A percentile compares a stretch with the other conserved stretches of the same genome.
Evolutionary conservation across 1,284 basidiomycete species (phyloP).

Genomic region (Agroathelia rolfsii): DNA sequence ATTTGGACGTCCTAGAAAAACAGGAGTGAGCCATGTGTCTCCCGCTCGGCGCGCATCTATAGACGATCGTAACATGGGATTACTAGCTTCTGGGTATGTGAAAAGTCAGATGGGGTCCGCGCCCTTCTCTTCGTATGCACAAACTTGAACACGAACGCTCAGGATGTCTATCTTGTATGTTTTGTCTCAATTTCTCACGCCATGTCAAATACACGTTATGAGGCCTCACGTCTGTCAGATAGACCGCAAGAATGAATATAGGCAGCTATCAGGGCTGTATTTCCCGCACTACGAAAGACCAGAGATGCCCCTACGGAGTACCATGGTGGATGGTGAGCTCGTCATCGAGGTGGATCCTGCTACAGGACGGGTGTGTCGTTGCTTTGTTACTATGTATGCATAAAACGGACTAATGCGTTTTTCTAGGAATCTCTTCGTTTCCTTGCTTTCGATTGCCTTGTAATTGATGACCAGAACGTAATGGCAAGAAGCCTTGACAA

Average conservation of each 20-base stretch:
- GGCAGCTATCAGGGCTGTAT: constrained; percentile 62
- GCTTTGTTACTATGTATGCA: constrained; percentile 5
- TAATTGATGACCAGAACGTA: constrained; percentile 79
- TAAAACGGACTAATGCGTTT: too few species aligned
- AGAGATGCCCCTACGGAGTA: constrained; percentile 59
- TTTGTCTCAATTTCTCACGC: constrained; percentile 1
- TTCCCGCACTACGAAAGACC: constrained; percentile 83
- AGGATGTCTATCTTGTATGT: constrained; percentile 76
- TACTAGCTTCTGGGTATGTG: constrained; percentile 93
- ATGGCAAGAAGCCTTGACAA: constrained; percentile 78
- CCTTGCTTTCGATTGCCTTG: constrained; percentile 90
- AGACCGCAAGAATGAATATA: constrained; percentile 89
- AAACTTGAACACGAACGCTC: constrained; percentile 49
- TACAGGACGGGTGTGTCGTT: constrained; percentile 49
- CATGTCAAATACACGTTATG: constrained; percentile 4
- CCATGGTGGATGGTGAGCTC: constrained; percentile 90
- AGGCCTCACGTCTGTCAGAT: constrained; percentile 58
- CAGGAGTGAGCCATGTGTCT: constrained; percentile 59
- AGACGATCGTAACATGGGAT: constrained; percentile 5
- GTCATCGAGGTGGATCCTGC: constrained; percentile 82
- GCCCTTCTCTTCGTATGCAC: constrained; percentile 83
- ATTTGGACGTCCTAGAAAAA: constrained; percentile 68
- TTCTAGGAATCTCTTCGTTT: constrained; percentile 70
- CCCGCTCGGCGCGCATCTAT: constrained; percentile 5
- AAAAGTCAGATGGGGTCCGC: constrained; percentile 97